Evolutionary conservation across 1,139 yeast genomes (phyloP).

Genomic region (Diutina catenulata): DNA sequence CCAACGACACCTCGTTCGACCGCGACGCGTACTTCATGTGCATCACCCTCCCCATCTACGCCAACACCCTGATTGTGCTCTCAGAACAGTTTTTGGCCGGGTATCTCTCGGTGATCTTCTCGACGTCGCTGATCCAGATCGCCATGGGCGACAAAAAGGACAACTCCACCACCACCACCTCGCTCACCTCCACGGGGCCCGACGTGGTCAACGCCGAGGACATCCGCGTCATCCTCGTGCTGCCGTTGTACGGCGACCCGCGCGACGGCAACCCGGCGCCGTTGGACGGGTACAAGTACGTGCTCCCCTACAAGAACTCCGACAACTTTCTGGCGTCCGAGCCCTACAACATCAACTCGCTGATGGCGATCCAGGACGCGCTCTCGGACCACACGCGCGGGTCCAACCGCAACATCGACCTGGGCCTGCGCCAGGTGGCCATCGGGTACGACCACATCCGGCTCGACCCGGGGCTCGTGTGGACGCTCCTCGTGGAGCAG

Average conservation of each 20-base stretch:
- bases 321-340: not conserved
- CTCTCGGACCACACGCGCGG: not conserved
- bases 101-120: slow-evolving; percentile 54
- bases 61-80: slow-evolving; percentile 60
- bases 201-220: not conserved
- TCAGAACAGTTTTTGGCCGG: slow-evolving; percentile 54
- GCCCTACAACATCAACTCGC: not conserved
- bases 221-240: not conserved
- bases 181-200: not conserved
- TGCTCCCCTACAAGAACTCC: not conserved
- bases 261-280: not conserved
- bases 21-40: slow-evolving; percentile 36
- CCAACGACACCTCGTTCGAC: slow-evolving; percentile 19
- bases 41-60: slow-evolving; percentile 56
- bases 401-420: slow-evolving; percentile 7
- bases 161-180: not conserved
- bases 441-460: slow-evolving; percentile 58
- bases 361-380: not conserved
- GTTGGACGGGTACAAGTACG: slow-evolving; percentile 2
- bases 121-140: slow-evolving; percentile 36
- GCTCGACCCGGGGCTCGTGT: slow-evolving; percentile 34
- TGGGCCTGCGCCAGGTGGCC: slow-evolving; percentile 38
- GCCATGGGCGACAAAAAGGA: not conserved
- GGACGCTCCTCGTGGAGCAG: slow-evolving; percentile 76
- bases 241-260: not conserved